Evolutionary conservation across 345 rosid species (phyloP), one percentile per base, ranked within the genome.

Genomic region (Bruguiera gymnorhiza): DNA sequence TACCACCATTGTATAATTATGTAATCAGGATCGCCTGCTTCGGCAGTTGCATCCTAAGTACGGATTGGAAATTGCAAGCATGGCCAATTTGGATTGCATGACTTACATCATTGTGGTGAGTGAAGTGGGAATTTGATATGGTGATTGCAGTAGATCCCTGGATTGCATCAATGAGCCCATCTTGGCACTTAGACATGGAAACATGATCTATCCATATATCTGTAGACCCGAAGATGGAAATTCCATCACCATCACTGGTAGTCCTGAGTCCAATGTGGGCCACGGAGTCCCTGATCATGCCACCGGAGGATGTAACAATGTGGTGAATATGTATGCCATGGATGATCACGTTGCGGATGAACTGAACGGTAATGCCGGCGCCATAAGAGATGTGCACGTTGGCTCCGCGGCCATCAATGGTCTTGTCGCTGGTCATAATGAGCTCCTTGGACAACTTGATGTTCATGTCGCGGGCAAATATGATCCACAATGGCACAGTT

Each of bases 111-210:
- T 76, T 70, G 3, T 81, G 87, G 46, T 70, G 46, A 37, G 85
- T 75, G 72, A 82, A 73, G 71, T 77, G 84, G 72, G 74, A 60
- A 70, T 82, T 84, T 7, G 85, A 84, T 32, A 84, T 78, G 32
- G 87, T 84, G 63, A 82, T 72, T 23, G 85, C 85, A 20, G 82
- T 78, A 26, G 85, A 84, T 16, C 69, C 80, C 75, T 46, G 31
- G 4, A 82, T 64, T 30, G 67, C 80, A 71, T 84, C 85, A 32
- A 81, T 81, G 21, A 81, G 70, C 23, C 87, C 87, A 63, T 84
- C 87, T 4, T 52, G n/a, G 65, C 85, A 79, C 8, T 56, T 37
- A 20, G 76, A 72, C 80, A 81, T 61, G 66, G 87, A 81, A 0
- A 79, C 56, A 59, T 84, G 87, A 48, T 84, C 85, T 13, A 81